These are phyloP conservation scores for Skeletonema menzelii DNA, from an alignment of 108 stramenopile genomes.

Conservation along the genomic window DNA sequence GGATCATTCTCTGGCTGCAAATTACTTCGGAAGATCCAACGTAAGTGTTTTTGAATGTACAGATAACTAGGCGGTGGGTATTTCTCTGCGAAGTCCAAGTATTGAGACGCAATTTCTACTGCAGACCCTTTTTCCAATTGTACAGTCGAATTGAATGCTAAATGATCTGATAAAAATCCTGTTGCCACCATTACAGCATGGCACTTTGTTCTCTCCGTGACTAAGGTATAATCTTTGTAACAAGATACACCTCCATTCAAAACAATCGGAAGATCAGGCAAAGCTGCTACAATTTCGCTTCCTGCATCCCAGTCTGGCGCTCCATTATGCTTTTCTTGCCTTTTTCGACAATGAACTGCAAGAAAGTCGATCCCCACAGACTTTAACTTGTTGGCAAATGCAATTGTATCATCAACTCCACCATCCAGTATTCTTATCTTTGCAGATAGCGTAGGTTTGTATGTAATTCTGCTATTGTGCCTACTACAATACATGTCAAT, in stretches of 20 bases:
- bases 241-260: constrained; percentile 49
- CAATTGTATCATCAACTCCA: constrained; percentile 37
- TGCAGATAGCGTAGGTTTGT: constrained; percentile 45
- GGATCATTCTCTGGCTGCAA: constrained; percentile 44
- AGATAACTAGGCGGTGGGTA: constrained; percentile 60
- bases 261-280: constrained; percentile 35
- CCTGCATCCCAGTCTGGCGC: constrained; percentile 44
- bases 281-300: constrained; percentile 28
- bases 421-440: constrained; percentile 52
- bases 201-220: constrained; percentile 42
- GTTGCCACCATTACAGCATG: constrained; percentile 58
- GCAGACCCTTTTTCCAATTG: neutral
- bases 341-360: constrained; percentile 53
- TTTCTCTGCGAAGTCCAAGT: constrained; percentile 46
- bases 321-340: constrained; percentile 49
- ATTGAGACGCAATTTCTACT: constrained; percentile 37
- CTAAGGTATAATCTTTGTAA: constrained; percentile 10
- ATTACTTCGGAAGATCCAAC: constrained; percentile 60
- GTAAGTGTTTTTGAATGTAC: constrained; percentile 60
- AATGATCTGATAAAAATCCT: constrained; percentile 51
- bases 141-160: constrained; percentile 6
- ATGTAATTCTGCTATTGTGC: neutral
- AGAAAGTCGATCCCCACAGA: constrained; percentile 50
- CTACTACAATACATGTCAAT: constrained; percentile 25
- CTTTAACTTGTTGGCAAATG: constrained; percentile 34